These are phyloP conservation scores for Hanseniaspora nectarophila DNA, from an alignment of 805 yeast genomes.

Conservation along the genomic window DNA sequence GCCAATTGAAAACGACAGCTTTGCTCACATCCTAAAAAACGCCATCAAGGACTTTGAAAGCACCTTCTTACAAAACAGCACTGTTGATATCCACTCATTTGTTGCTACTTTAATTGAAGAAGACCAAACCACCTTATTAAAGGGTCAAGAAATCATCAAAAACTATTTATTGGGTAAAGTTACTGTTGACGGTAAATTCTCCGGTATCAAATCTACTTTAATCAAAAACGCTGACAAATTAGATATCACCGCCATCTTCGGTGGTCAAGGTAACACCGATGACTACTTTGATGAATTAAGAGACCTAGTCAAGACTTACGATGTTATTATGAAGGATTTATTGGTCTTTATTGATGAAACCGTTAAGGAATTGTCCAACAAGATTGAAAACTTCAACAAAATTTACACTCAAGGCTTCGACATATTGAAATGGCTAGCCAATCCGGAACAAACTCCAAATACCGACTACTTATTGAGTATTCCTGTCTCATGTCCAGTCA, in stretches of 20 bases:
- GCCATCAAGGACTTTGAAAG: conserved; percentile 76
- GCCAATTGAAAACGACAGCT: conserved; percentile 32
- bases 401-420: conserved; percentile 90
- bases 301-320: conserved; percentile 66
- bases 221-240: conserved; percentile 45
- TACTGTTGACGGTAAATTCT: conserved; percentile 39
- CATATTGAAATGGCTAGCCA: conserved; percentile 72
- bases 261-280: conserved; percentile 98
- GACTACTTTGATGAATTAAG: conserved; percentile 95
- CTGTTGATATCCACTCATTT: conserved; percentile 69
- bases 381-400: conserved; percentile 68
- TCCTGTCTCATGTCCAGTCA: conserved; percentile 93
- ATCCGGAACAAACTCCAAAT: conserved; percentile 79
- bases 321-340: conserved; percentile 61
- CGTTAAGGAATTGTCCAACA: conserved; percentile 54
- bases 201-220: conserved; percentile 45
- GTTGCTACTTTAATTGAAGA: conserved; percentile 56
- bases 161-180: conserved; percentile 59
- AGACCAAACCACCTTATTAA: conserved; percentile 46
- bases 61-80: conserved; percentile 48
- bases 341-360: conserved; percentile 56
- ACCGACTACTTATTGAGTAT: conserved; percentile 77
- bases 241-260: conserved; percentile 71
- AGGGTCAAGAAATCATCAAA: conserved; percentile 63
- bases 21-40: conserved; percentile 41